Base-by-base conservation (phyloP, 1,284 basidiomycete genomes). In the Rhodotorula sp. region DNA sequence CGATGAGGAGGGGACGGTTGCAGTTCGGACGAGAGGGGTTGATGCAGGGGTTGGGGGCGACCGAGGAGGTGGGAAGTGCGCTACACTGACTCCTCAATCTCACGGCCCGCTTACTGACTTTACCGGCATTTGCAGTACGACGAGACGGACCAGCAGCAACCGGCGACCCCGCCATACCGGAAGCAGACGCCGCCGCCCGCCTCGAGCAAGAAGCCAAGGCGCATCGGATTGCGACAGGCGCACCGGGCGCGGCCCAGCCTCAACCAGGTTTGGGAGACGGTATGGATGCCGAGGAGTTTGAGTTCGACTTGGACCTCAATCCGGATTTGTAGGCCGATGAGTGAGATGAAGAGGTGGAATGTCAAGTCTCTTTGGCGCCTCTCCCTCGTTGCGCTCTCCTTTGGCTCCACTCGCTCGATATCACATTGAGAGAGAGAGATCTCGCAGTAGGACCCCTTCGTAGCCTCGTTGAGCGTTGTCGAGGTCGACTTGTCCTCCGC, bases 241-340 rank as follows among this genome's bases (percentile, higher is more conserved):
- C 31, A 18, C 40, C 22, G 2, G 52, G 40, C 0, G 40, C 40
- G 3, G 40, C 13, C 15, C 40, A 6, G 40, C 40, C 40, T 13
- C 40, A 16, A 1, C 26, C 4, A 4, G 26, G 20, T 4, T 28
- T 11, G 8, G 51, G 13, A 24, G 63, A 24, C 47, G 65, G 52
- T 10, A 44, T 31, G 22, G 62, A 53, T 9, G 70, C 61, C 10
- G 76, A 76, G 16, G 71, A 75, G 53, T 76, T 77, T 62, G 67
- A 67, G 56, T 76, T 78, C 59, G 76, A 78, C 59, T 62, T 78
- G 15, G 77, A 78, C 60, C 68, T 78, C 28, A 76, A 78, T 56
- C 77, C 76, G 48, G 76, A 75, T 52, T 37, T 75, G 57, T 74
- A 67, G 30, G 10, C 22, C 4, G 7, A 10, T 34, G 34, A 34